These are phyloP conservation scores for Nemania bipapillata DNA, from an alignment of 2,329 filamentous ascomycete genomes.

Conservation along the genomic window DNA sequence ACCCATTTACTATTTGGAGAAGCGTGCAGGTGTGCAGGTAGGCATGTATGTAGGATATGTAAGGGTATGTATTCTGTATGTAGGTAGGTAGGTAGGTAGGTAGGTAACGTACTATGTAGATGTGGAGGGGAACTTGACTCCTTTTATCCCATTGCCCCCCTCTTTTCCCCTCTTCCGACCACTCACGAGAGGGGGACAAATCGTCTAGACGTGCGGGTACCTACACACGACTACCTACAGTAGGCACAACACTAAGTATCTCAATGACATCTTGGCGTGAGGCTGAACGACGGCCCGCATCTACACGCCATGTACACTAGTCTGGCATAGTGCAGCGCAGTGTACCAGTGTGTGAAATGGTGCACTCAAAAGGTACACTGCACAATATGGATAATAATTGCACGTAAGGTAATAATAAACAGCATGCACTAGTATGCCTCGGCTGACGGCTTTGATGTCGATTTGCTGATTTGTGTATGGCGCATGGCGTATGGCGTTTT, in stretches of 20 bases:
- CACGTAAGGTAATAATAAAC: not conserved
- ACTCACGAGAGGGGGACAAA: not conserved
- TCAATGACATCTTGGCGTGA: conserved; percentile 29
- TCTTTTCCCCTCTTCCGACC: not conserved
- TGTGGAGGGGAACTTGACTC: conserved; percentile 22
- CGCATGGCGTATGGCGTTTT: not conserved
- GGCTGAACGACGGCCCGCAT: conserved; percentile 37
- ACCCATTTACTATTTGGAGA: conserved; percentile 17
- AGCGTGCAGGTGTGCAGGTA: conserved; percentile 21
- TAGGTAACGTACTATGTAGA: conserved; percentile 3
- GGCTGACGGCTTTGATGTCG: conserved; percentile 23
- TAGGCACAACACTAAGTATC: not conserved
- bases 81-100: not conserved
- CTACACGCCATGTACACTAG: conserved; percentile 21
- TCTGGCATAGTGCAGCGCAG: not conserved
- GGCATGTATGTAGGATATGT: too few relatives aligned
- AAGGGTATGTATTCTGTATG: conserved; percentile 6
- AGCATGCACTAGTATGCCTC: conserved; percentile 22
- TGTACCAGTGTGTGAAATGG: conserved; percentile 1
- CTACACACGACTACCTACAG: not conserved
- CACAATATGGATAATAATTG: not conserved
- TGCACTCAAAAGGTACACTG: not conserved
- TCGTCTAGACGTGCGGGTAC: not conserved
- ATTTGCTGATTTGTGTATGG: conserved; percentile 1
- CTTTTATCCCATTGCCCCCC: conserved; percentile 15